phyloP scores from a whole-genome alignment of 768 basidiomycete genomes.

The Tricholoma hemisulphureum region DNA sequence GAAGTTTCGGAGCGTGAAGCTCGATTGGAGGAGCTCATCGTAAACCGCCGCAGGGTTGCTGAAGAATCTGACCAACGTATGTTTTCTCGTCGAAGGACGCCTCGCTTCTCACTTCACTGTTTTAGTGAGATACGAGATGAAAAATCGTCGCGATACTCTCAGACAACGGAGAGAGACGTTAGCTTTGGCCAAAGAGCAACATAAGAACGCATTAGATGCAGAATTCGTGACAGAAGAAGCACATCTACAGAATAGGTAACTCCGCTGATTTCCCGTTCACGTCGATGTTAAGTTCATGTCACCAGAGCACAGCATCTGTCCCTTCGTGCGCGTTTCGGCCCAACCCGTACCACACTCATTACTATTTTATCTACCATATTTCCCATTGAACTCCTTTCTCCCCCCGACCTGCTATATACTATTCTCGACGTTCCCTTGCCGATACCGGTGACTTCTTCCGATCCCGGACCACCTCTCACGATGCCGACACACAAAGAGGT shows the following conservation, averaged over 20 bases:
- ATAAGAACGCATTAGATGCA: constrained; percentile 27
- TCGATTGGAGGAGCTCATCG: constrained; percentile 49
- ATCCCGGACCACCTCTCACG: constrained; percentile 81
- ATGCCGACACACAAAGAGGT: constrained; percentile 65
- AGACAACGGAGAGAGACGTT: constrained; percentile 47
- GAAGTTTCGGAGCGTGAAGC: constrained; percentile 67
- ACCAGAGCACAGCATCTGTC: constrained; percentile 46
- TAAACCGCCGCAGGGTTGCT: constrained; percentile 41
- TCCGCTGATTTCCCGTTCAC: neutral
- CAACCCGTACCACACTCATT: constrained; percentile 62
- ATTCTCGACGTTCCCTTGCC: constrained; percentile 89
- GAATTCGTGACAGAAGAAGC: constrained; percentile 29
- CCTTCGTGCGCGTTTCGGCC: constrained; percentile 49
- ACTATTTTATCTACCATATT: constrained; percentile 75
- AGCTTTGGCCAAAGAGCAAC: constrained; percentile 39
- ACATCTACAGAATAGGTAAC: constrained; percentile 40
- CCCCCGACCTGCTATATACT: constrained; percentile 85
- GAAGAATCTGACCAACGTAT: constrained; percentile 47
- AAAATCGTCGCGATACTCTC: constrained; percentile 36
- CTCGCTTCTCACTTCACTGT: constrained; percentile 5
- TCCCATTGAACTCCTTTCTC: constrained; percentile 83
- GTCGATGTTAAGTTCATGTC: constrained; percentile 13
- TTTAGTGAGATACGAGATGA: constrained; percentile 32
- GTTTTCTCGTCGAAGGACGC: constrained; percentile 16
- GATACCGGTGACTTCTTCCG: constrained; percentile 68